Conservation (phyloP, 2,329 filamentous ascomycete genomes). For the Gnomoniopsis smithogilvyi region DNA sequence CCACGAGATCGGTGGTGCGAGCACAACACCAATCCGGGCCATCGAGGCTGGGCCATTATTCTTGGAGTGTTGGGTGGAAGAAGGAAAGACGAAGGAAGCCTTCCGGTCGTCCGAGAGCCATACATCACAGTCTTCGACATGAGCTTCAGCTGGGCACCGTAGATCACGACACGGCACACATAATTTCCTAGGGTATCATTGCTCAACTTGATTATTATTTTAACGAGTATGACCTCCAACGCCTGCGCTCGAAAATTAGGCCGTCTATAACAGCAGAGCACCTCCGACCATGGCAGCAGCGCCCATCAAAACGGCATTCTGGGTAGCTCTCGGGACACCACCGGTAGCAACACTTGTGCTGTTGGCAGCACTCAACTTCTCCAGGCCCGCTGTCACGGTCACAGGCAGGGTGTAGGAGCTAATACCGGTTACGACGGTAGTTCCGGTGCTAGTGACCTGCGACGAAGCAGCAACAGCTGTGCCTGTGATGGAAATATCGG, state of each 20-base stretch:
- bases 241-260: neutral
- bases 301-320: slow-evolving; percentile 33
- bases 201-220: neutral
- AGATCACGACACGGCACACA: neutral
- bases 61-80: slow-evolving; percentile 65
- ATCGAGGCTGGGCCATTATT: slow-evolving; percentile 58
- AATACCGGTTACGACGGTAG: slow-evolving; percentile 20
- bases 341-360: slow-evolving; percentile 26
- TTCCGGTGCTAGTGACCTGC: slow-evolving; percentile 5
- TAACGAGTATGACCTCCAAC: neutral
- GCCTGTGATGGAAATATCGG: slow-evolving; percentile 8
- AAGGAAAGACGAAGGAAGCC: slow-evolving; percentile 43
- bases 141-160: neutral
- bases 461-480: neutral
- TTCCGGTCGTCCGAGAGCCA: slow-evolving; percentile 2
- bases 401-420: slow-evolving; percentile 25
- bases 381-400: slow-evolving; percentile 35
- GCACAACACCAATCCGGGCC: slow-evolving; percentile 48
- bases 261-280: slow-evolving; percentile 32
- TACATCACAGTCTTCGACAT: slow-evolving; percentile 1
- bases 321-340: slow-evolving; percentile 27
- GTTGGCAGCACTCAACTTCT: slow-evolving; percentile 30
- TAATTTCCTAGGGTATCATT: neutral
- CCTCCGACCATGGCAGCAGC: slow-evolving; percentile 31
- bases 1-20: slow-evolving; percentile 34